Conservation (phyloP, 1,284 basidiomycete genomes). For the Lentinula novae-zelandiae region DNA sequence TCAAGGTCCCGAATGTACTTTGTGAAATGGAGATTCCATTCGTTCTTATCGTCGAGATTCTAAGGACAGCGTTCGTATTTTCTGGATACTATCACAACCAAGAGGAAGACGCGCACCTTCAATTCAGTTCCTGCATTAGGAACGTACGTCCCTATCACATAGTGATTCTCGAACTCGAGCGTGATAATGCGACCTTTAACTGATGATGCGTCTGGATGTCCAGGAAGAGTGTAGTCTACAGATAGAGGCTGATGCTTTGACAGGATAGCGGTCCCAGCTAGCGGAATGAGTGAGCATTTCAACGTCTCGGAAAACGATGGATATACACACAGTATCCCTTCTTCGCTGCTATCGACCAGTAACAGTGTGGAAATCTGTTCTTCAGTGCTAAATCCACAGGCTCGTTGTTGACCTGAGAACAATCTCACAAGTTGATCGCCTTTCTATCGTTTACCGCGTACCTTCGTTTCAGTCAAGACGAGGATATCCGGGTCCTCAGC, state of each 20-base stretch:
- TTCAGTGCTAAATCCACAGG: constrained; percentile 57
- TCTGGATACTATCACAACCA: background rate
- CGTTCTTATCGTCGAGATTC: constrained; percentile 71
- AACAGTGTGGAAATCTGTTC: constrained; percentile 61
- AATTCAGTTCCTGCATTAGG: constrained; percentile 82
- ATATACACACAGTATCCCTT: constrained; percentile 69
- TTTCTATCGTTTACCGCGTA: constrained; percentile 18
- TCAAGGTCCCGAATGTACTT: constrained; percentile 70
- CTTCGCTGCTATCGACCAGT: constrained; percentile 73
- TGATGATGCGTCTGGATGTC: constrained; percentile 57
- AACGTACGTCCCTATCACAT: constrained; percentile 80
- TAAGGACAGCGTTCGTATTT: constrained; percentile 23
- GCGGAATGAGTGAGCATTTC: background rate
- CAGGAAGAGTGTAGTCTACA: constrained; percentile 66
- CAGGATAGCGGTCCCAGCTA: constrained; percentile 80
- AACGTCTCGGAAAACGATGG: background rate
- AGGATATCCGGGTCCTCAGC: constrained; percentile 82
- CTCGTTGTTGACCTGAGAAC: constrained; percentile 57
- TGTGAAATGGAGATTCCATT: constrained; percentile 77
- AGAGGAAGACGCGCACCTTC: constrained; percentile 47
- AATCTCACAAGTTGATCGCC: background rate
- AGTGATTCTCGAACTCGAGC: constrained; percentile 72
- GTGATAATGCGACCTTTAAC: constrained; percentile 80
- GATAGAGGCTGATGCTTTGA: constrained; percentile 74
- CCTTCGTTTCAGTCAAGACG: constrained; percentile 82